phyloP scores from a whole-genome alignment of 2,329 filamentous ascomycete genomes.

The Rhynchosporium graminicola region DNA sequence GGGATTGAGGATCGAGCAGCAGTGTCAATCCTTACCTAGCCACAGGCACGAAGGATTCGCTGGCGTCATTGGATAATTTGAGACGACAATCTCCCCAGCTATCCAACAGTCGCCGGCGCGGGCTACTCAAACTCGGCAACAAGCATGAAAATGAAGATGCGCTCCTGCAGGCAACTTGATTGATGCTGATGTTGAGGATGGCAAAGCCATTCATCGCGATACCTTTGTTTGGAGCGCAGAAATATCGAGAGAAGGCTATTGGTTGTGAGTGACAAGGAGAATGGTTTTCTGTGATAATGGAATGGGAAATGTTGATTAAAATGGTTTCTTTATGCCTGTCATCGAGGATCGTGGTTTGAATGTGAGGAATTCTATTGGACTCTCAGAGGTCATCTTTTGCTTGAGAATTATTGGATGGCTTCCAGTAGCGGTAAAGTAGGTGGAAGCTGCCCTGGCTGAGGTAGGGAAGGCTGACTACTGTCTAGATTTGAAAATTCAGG shows the following conservation, averaged over 20 bases:
- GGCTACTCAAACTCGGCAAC: slow-evolving; percentile 20
- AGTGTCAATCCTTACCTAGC: slow-evolving; percentile 2
- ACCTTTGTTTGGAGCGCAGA: slow-evolving; percentile 30
- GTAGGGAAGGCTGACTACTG: slow-evolving; percentile 24
- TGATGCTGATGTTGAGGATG: slow-evolving; percentile 30
- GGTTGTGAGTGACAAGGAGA: slow-evolving; percentile 34
- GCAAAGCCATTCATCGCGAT: slow-evolving; percentile 31
- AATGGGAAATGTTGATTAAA: slow-evolving; percentile 23
- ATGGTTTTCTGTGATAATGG: slow-evolving; percentile 17
- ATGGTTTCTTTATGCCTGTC: slow-evolving; percentile 18
- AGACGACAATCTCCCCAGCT: slow-evolving; percentile 5
- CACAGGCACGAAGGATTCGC: slow-evolving; percentile 15
- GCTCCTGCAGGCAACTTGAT: slow-evolving; percentile 26
- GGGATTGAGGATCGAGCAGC: slow-evolving; percentile 10
- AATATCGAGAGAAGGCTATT: slow-evolving; percentile 24
- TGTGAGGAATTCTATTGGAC: slow-evolving; percentile 4
- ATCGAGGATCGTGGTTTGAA: not conserved
- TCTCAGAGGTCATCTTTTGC: not conserved
- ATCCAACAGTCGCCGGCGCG: slow-evolving; percentile 12
- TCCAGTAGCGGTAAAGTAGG: not conserved
- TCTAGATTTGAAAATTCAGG: slow-evolving; percentile 20
- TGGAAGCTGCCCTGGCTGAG: not conserved
- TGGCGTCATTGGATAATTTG: slow-evolving; percentile 2
- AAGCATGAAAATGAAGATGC: slow-evolving; percentile 27
- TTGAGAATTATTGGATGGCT: not conserved